Percentiles rank a stretch among this genome's conserved stretches.
Conservation (phyloP, 1,284 basidiomycete species). For the Sanghuangporus baumii region DNA sequence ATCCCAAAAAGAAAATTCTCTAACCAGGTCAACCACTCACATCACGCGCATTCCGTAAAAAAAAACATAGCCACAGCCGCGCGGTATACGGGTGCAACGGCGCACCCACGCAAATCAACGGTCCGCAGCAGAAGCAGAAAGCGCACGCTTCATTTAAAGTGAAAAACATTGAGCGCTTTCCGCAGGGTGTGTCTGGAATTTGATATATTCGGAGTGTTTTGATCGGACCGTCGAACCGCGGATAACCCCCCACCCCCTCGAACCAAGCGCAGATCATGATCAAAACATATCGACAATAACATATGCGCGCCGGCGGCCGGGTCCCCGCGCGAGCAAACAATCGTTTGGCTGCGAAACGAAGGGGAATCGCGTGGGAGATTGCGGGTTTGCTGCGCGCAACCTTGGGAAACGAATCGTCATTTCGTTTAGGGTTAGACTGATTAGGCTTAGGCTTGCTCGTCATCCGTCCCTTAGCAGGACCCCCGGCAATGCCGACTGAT, state of each 20-base stretch:
- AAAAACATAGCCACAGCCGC: not conserved
- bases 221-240: not conserved
- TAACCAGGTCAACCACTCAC: not conserved
- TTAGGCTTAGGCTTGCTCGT: no score
- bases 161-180: not conserved
- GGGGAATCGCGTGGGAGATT: not conserved
- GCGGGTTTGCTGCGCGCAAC: not conserved
- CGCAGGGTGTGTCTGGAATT: not conserved
- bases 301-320: not conserved
- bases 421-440: not conserved
- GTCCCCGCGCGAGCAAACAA: not conserved
- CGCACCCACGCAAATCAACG: not conserved
- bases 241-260: not conserved
- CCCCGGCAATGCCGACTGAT: no score
- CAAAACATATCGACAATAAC: no score
- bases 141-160: not conserved
- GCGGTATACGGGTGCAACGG: not conserved
- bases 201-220: not conserved
- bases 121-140: not conserved
- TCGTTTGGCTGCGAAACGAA: not conserved
- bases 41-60: not conserved
- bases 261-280: not conserved
- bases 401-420: not conserved
- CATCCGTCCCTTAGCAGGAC: no score
- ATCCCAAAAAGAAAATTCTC: not conserved